phyloP scores from a whole-genome alignment of 225 moss, liverwort and hornwort species.

The Bryum argenteum region DNA sequence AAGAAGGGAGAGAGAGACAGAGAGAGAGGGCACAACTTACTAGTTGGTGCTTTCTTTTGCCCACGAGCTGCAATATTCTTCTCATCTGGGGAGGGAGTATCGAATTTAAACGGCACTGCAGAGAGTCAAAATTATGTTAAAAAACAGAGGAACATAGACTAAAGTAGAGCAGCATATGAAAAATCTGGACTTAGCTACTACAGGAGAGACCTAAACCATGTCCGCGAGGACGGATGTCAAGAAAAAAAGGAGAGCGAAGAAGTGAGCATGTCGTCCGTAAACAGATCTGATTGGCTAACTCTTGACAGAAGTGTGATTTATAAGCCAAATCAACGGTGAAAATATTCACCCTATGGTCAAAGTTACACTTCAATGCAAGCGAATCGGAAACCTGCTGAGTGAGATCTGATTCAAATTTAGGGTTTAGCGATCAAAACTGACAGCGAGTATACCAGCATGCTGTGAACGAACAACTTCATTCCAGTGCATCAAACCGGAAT shows the following conservation, averaged over 20 bases:
- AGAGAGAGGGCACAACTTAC: constrained; percentile 32
- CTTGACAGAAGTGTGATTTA: not conserved
- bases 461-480: constrained; percentile 14
- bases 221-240: not conserved
- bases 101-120: constrained; percentile 89
- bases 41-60: constrained; percentile 43
- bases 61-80: constrained; percentile 69
- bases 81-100: constrained; percentile 86
- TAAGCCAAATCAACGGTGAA: not conserved
- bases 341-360: constrained; percentile 1
- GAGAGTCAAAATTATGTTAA: too few species aligned
- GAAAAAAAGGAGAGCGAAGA: not conserved
- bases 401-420: not conserved
- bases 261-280: not conserved
- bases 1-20: constrained; percentile 10
- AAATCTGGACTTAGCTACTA: not conserved
- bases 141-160: too few species aligned
- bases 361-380: constrained; percentile 13
- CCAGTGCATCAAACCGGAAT: constrained; percentile 8
- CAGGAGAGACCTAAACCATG: not conserved
- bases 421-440: constrained; percentile 5
- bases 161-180: too few species aligned
- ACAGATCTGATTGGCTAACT: not conserved
- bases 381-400: constrained; percentile 1
- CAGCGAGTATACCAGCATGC: constrained; percentile 7